Conservation (phyloP, 805 yeast species). For the Hemisphaericaspora nanyangensis region DNA sequence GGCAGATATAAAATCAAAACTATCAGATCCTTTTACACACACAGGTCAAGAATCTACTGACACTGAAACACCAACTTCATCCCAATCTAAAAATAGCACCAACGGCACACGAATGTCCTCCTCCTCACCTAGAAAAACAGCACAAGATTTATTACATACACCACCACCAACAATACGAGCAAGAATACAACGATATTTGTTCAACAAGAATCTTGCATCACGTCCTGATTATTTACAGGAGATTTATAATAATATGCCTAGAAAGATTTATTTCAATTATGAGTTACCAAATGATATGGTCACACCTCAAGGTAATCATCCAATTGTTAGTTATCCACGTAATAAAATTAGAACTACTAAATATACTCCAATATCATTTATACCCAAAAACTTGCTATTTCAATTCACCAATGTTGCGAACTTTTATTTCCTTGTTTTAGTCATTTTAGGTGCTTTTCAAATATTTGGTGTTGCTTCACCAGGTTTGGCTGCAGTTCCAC, state of each 20-base stretch:
- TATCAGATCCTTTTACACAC: not conserved
- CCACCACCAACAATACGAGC: conserved; percentile 21
- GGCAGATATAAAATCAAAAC: not conserved
- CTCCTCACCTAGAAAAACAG: conserved; percentile 10
- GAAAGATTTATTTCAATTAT: conserved; percentile 48
- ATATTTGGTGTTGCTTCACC: conserved; percentile 74
- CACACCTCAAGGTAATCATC: conserved; percentile 28
- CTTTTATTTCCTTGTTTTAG: conserved; percentile 51
- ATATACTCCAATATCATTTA: conserved; percentile 54
- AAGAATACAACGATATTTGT: conserved; percentile 16
- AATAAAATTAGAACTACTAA: conserved; percentile 62
- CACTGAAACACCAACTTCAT: conserved; percentile 3
- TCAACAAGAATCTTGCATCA: conserved; percentile 19
- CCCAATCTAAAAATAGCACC: not conserved
- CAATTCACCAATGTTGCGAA: conserved; percentile 62
- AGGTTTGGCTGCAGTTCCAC: conserved; percentile 74
- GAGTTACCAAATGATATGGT: conserved; percentile 43
- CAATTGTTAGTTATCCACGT: conserved; percentile 41
- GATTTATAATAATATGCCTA: conserved; percentile 34
- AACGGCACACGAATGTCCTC: too few species aligned
- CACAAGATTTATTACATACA: conserved; percentile 13
- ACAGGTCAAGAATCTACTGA: not conserved
- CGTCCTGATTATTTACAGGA: conserved; percentile 34
- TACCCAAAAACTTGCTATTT: conserved; percentile 51
- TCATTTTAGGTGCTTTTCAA: conserved; percentile 55